Evolutionary conservation across 345 rosid species (phyloP).

Genomic region (Pugionium cornutum): DNA sequence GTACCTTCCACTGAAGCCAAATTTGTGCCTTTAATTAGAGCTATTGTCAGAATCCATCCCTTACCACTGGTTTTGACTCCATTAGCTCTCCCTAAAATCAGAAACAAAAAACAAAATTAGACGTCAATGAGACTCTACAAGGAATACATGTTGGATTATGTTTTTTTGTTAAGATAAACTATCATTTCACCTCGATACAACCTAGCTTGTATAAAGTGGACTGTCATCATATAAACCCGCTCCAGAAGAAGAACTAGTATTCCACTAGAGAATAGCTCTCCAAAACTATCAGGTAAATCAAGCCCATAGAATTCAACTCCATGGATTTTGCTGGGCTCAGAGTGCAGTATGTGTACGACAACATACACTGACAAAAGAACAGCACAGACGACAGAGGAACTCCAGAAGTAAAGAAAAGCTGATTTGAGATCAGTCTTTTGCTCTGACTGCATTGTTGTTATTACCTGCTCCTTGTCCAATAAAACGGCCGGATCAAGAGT

Average conservation of each 20-base stretch:
- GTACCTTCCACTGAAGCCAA: slow-evolving; percentile 62
- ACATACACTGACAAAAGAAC: slow-evolving; percentile 55
- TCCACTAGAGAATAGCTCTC: slow-evolving; percentile 66
- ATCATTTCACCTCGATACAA: slow-evolving; percentile 58
- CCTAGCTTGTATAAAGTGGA: slow-evolving; percentile 72
- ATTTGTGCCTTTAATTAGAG: slow-evolving; percentile 71
- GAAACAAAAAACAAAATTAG: background rate
- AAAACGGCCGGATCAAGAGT: slow-evolving; percentile 41
- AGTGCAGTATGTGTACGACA: slow-evolving; percentile 57
- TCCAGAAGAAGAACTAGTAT: slow-evolving; percentile 61
- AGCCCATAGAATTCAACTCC: slow-evolving; percentile 74
- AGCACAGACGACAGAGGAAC: slow-evolving; percentile 61
- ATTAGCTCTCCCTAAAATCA: slow-evolving; percentile 59
- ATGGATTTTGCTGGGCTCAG: slow-evolving; percentile 53
- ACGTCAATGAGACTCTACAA: background rate
- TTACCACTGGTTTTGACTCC: slow-evolving; percentile 69
- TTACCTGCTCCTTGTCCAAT: slow-evolving; percentile 53
- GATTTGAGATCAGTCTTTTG: slow-evolving; percentile 64
- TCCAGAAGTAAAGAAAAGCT: slow-evolving; percentile 64
- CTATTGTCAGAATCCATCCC: slow-evolving; percentile 92
- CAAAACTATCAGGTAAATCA: slow-evolving; percentile 89
- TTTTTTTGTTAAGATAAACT: background rate
- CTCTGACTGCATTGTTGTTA: slow-evolving; percentile 64
- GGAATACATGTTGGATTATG: background rate
- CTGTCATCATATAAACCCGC: slow-evolving; percentile 61